phyloP scores from a whole-genome alignment of 2,329 filamentous ascomycete species.

The Thelonectria olida region DNA sequence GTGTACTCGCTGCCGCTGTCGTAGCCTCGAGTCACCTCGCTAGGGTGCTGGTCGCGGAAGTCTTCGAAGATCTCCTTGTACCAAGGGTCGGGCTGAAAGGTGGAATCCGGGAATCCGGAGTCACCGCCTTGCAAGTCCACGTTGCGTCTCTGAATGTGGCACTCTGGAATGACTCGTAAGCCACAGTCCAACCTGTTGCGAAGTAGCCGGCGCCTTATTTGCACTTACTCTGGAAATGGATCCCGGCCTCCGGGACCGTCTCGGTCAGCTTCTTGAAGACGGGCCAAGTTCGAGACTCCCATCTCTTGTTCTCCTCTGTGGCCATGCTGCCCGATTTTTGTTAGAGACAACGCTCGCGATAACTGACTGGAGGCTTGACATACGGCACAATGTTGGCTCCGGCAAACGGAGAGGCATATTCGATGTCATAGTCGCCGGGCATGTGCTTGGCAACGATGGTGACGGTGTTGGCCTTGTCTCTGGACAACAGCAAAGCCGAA shows the following conservation, averaged over 20 bases:
- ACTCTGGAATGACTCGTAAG: conserved; percentile 48
- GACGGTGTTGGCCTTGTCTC: conserved; percentile 57
- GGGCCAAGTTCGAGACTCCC: conserved; percentile 73
- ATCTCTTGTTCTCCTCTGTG: conserved; percentile 54
- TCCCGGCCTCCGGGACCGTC: conserved; percentile 78
- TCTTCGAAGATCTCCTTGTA: conserved; percentile 77
- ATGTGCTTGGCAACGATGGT: conserved; percentile 87
- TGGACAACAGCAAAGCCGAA: conserved; percentile 58
- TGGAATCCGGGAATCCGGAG: conserved; percentile 63
- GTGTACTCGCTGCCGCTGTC: conserved; percentile 81
- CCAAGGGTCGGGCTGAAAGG: conserved; percentile 76
- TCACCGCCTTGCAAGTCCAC: conserved; percentile 62
- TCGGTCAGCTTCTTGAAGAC: conserved; percentile 67
- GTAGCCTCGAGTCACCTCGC: conserved; percentile 69
- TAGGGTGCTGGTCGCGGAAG: conserved; percentile 68
- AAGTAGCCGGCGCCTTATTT: background rate
- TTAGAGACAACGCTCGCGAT: background rate
- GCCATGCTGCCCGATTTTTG: conserved; percentile 51
- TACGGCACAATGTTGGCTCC: conserved; percentile 83
- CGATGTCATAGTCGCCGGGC: conserved; percentile 91
- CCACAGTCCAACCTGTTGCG: background rate
- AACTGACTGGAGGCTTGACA: conserved; percentile 43
- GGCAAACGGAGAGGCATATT: conserved; percentile 91
- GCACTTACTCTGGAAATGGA: conserved; percentile 76
- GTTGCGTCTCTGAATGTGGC: conserved; percentile 61